Conservation (phyloP, 441 rosid species). For the Gossypium davidsonii region DNA sequence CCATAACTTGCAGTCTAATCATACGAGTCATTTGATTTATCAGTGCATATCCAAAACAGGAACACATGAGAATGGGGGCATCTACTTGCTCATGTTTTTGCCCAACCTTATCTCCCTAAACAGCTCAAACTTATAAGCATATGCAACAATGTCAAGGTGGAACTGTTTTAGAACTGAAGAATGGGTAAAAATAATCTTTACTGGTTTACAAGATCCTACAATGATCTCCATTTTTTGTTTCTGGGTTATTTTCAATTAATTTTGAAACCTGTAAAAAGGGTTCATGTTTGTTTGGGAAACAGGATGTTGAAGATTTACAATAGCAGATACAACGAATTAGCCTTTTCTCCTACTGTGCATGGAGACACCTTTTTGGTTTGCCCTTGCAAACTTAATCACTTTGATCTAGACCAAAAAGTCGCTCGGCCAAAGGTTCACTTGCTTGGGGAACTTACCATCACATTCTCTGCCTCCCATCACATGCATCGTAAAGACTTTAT, state of each 20-base stretch:
- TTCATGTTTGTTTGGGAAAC: conserved; percentile 15
- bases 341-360: conserved; percentile 10
- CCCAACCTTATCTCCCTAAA: not conserved
- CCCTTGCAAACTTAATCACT: not conserved
- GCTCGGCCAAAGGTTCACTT: too few species aligned
- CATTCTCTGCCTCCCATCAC: too few species aligned
- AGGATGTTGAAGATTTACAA: not conserved
- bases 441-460: too few species aligned
- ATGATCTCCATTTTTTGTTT: not conserved
- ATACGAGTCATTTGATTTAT: not conserved
- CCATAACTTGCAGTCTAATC: conserved; percentile 5
- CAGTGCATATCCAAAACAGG: conserved; percentile 4
- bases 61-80: not conserved
- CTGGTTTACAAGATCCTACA: too few species aligned
- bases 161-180: too few species aligned
- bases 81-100: not conserved
- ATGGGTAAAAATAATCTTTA: too few species aligned
- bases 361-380: not conserved
- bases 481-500: not conserved
- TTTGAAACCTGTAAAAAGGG: conserved; percentile 3
- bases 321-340: not conserved
- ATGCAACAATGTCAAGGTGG: not conserved
- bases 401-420: not conserved
- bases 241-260: not conserved
- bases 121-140: not conserved